Base-by-base conservation (phyloP, 768 basidiomycete genomes). In the Aureoboletus auriporus region DNA sequence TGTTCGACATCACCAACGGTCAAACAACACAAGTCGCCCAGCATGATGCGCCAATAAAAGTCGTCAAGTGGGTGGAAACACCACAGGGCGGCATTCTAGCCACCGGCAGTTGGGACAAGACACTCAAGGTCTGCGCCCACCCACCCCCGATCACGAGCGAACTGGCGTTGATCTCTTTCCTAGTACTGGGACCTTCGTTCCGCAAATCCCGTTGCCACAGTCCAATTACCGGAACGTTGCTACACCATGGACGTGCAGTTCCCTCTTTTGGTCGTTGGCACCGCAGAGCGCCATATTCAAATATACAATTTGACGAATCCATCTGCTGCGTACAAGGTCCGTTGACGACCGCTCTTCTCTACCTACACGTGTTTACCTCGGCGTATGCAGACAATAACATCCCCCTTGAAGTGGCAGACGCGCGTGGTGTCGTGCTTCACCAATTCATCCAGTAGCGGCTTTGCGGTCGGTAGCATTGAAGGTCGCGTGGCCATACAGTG, bases 31-130 rank as follows among this genome's bases (percentile, higher is more conserved):
- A 94, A 63, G 85, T 96, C 41, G 93, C 90, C 16, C 87, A 86
- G 52, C 93, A 97, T 53, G 93, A 96, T 64, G 89, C 84, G 39
- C 89, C 89, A 10, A 82, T 95, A 59, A 89, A 84, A 66, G 83
- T 80, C 49, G 84, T 92, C 34, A 77, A 82, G 46, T 93, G 86
- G 82, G 74, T 92, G 44, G 87, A 93, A 52, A 78, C 84, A 6
- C 83, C 82, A 17, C 79, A 78, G 52, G 78, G 79, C 31, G 81
- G 89, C 12, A 82, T 94, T 53, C 73, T 94, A 16, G 90, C 85
- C 11, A 97, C 95, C 1, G 96, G 93, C 9, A 93, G 92, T 45
- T 99, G 96, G 96, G 95, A 99, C 68, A 95, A 95, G 71, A 95
- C 91, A 2, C 69, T 98, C 63, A 95, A 93, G 77, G 94, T 93